phyloP scores from a whole-genome alignment of 192 early-diverging fungal species.

The Podila epigama region DNA sequence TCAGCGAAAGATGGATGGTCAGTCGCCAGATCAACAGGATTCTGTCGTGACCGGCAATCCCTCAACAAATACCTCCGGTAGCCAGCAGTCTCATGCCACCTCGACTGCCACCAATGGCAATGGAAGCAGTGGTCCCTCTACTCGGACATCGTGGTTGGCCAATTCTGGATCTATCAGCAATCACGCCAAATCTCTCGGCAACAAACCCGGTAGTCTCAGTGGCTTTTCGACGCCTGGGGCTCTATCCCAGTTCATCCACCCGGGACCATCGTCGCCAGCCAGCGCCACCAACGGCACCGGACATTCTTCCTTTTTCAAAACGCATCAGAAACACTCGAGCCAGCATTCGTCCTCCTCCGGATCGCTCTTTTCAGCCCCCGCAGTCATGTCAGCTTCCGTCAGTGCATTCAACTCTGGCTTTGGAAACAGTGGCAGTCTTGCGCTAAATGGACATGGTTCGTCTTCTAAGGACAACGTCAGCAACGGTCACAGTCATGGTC shows the following conservation, averaged over 20 bases:
- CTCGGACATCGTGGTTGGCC: constrained; percentile 34
- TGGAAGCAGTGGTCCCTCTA: constrained; percentile 10
- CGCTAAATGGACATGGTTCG: constrained; percentile 23
- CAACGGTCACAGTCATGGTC: not conserved
- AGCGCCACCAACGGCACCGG: constrained; percentile 3
- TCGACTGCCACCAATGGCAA: constrained; percentile 11
- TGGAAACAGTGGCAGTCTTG: constrained; percentile 27
- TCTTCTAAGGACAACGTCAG: not conserved
- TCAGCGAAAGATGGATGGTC: constrained; percentile 30
- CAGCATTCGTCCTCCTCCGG: constrained; percentile 37
- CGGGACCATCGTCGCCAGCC: constrained; percentile 31
- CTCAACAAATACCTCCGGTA: too few species aligned
- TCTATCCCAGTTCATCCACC: constrained; percentile 47
- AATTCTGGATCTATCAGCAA: constrained; percentile 45
- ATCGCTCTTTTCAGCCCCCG: constrained; percentile 33
- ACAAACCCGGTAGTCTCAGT: constrained; percentile 33
- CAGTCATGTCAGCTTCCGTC: constrained; percentile 48
- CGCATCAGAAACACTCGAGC: constrained; percentile 48
- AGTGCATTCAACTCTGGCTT: constrained; percentile 41
- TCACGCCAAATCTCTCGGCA: constrained; percentile 23
- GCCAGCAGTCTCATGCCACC: too few species aligned
- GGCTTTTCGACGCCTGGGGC: constrained; percentile 44
- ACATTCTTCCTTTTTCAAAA: constrained; percentile 21
- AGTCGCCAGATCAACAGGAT: constrained; percentile 3
- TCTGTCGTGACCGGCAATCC: not conserved